These are phyloP conservation scores for Ceriops decandra DNA, from an alignment of 345 rosid species.

Conservation along the genomic window DNA sequence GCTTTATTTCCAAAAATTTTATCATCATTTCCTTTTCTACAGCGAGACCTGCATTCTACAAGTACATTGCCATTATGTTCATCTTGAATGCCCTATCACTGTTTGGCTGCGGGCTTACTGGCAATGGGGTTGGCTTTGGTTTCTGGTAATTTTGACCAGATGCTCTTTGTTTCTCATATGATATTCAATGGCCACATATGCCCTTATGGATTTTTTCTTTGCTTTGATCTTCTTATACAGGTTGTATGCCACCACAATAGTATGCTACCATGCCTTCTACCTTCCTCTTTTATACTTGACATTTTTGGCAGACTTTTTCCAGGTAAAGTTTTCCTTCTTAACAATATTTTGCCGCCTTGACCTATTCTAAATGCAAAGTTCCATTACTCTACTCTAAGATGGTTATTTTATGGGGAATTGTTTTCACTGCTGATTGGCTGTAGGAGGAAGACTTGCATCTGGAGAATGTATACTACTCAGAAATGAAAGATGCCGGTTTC, in stretches of 20 bases:
- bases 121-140: slow-evolving; percentile 63
- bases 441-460: slow-evolving; percentile 81
- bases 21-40: slow-evolving; percentile 12
- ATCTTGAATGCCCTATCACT: slow-evolving; percentile 55
- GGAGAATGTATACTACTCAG: slow-evolving; percentile 86
- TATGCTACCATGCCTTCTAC: slow-evolving; percentile 78
- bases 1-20: no score
- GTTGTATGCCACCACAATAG: slow-evolving; percentile 61
- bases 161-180: background rate
- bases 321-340: slow-evolving; percentile 33
- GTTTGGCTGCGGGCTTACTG: slow-evolving; percentile 61
- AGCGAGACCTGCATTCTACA: slow-evolving; percentile 93
- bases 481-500: slow-evolving; percentile 95
- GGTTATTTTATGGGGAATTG: background rate
- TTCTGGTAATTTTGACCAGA: slow-evolving; percentile 50
- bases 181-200: background rate
- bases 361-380: background rate
- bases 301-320: slow-evolving; percentile 89
- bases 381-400: background rate
- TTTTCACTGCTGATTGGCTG: slow-evolving; percentile 11
- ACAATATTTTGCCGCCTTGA: background rate
- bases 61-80: slow-evolving; percentile 62
- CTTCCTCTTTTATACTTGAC: slow-evolving; percentile 75
- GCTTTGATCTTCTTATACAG: slow-evolving; percentile 35
- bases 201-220: background rate